phyloP scores from a whole-genome alignment of 345 rosid genomes.

The Hypericum androsaemum region DNA sequence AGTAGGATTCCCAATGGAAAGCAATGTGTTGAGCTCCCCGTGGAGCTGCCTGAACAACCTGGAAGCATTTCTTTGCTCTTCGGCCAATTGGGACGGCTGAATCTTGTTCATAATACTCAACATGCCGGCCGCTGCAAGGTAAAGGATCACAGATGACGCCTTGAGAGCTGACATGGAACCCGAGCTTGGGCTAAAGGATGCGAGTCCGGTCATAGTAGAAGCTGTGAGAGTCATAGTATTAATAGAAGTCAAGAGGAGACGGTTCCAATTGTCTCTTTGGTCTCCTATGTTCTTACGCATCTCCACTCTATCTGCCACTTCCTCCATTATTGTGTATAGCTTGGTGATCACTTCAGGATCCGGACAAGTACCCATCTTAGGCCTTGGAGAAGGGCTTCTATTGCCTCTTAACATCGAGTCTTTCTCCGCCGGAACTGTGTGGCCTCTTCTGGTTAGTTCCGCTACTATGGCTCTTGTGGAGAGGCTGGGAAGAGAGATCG shows the following conservation, averaged over 20 bases:
- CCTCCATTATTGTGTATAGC: conserved; percentile 34
- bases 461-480: conserved; percentile 11
- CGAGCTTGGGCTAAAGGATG: conserved; percentile 13
- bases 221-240: conserved; percentile 43
- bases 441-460: conserved; percentile 12
- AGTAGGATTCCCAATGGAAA: conserved; percentile 22
- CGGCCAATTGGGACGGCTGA: conserved; percentile 56
- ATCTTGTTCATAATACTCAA: conserved; percentile 34
- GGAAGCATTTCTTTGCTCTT: conserved; percentile 47
- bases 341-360: conserved; percentile 22
- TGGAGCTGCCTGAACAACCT: conserved; percentile 43
- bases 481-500: conserved; percentile 17
- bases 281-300: conserved; percentile 44
- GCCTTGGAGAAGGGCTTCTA: not conserved
- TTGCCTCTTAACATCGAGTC: not conserved
- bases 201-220: conserved; percentile 35
- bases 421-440: conserved; percentile 1
- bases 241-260: conserved; percentile 36
- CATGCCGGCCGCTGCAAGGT: conserved; percentile 30
- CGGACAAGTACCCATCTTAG: not conserved
- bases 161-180: conserved; percentile 19
- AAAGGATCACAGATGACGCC: conserved; percentile 31
- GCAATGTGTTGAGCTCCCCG: conserved; percentile 20
- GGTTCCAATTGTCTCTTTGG: conserved; percentile 48
- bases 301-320: conserved; percentile 39